These are phyloP conservation scores for Pisolithus microcarpus DNA, from an alignment of 768 basidiomycete genomes.

Conservation along the genomic window DNA sequence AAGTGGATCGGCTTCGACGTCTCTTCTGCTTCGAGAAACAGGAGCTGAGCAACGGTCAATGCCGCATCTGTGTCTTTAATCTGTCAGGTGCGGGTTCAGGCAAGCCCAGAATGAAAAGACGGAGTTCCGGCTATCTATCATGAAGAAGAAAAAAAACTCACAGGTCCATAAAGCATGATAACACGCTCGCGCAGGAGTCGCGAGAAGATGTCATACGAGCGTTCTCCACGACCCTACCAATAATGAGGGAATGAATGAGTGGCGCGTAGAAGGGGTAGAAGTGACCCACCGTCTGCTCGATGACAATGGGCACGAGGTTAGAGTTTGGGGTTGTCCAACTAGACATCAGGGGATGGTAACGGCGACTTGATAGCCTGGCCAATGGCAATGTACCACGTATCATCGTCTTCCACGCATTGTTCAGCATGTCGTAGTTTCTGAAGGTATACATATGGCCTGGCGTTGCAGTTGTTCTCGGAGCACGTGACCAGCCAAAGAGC, in stretches of 20 bases:
- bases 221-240: constrained; percentile 70
- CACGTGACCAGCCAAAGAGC: constrained; percentile 19
- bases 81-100: constrained; percentile 33
- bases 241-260: not conserved
- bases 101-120: constrained; percentile 5
- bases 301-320: constrained; percentile 83
- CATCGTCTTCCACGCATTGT: constrained; percentile 19
- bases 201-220: constrained; percentile 95
- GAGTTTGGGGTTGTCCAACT: constrained; percentile 42
- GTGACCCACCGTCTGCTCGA: constrained; percentile 75
- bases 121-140: not conserved
- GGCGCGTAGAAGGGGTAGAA: constrained; percentile 3
- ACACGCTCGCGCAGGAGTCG: constrained; percentile 88
- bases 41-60: constrained; percentile 81
- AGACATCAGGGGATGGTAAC: constrained; percentile 49
- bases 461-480: constrained; percentile 6
- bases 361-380: constrained; percentile 26
- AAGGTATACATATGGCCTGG: too few species aligned
- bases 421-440: constrained; percentile 18
- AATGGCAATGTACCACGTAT: constrained; percentile 10
- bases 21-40: constrained; percentile 95
- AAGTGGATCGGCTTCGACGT: constrained; percentile 90
- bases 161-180: constrained; percentile 91
- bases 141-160: constrained; percentile 33
- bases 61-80: constrained; percentile 88